phyloP scores from a whole-genome alignment of 495 filamentous ascomycete species.

The Rhypophila decipiens region DNA sequence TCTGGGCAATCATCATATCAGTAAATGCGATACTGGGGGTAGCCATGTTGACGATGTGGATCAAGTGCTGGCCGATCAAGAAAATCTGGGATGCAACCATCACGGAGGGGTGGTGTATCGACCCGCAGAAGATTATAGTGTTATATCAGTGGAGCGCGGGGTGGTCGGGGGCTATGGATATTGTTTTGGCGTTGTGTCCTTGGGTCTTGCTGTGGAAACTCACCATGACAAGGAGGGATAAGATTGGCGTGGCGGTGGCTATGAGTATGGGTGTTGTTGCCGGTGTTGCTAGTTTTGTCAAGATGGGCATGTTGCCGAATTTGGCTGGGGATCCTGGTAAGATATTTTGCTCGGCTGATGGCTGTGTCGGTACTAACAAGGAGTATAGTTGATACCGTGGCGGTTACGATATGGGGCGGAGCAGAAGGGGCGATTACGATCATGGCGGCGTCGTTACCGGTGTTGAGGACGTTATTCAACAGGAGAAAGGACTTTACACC shows the following conservation, averaged over 20 bases:
- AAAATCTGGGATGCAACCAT: constrained; percentile 23
- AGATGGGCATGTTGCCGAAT: constrained; percentile 10
- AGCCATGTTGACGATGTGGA: constrained; percentile 32
- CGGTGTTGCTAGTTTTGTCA: constrained; percentile 19
- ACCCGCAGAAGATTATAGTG: constrained; percentile 2
- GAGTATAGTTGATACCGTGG: constrained; percentile 19
- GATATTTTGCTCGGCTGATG: no score
- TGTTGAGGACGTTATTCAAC: constrained; percentile 22
- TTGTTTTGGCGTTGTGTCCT: constrained; percentile 26
- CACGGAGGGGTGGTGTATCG: constrained; percentile 30
- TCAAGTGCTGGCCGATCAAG: constrained; percentile 28
- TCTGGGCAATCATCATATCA: constrained; percentile 24
- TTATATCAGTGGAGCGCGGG: constrained; percentile 1
- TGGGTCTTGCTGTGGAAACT: constrained; percentile 29
- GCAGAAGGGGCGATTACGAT: constrained; percentile 29
- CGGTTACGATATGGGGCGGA: constrained; percentile 24
- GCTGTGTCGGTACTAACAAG: no score
- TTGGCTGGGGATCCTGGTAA: constrained; percentile 13
- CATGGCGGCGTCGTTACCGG: constrained; percentile 32
- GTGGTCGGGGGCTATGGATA: constrained; percentile 20
- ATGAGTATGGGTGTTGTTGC: constrained; percentile 32
- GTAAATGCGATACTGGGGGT: constrained; percentile 32
- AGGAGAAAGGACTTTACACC: no score
- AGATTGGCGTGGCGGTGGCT: constrained; percentile 28
- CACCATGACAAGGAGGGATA: constrained; percentile 29